These are phyloP conservation scores for Ustilago bromivora DNA, from an alignment of 1,284 basidiomycete genomes.

Conservation along the genomic window DNA sequence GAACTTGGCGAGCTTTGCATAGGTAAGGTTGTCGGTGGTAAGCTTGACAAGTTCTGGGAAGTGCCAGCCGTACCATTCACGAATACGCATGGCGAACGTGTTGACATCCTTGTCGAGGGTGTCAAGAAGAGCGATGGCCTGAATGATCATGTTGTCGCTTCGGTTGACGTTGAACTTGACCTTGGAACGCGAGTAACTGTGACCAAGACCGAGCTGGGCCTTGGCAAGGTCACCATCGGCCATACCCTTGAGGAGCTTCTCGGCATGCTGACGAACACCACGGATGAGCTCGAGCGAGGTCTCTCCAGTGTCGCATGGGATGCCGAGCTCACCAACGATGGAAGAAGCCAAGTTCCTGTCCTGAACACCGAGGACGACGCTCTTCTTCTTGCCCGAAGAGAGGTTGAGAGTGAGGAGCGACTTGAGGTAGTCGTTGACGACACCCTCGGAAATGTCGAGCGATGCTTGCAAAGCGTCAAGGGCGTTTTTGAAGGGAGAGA, in stretches of 20 bases:
- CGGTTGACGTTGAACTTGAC: constrained; percentile 98
- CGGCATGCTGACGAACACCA: constrained; percentile 90
- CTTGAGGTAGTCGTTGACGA: constrained; percentile 87
- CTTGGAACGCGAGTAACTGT: constrained; percentile 97
- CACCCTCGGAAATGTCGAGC: constrained; percentile 95
- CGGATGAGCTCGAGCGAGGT: constrained; percentile 88
- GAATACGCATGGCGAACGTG: constrained; percentile 96
- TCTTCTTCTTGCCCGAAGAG: constrained; percentile 81
- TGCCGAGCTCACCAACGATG: constrained; percentile 82
- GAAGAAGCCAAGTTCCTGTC: constrained; percentile 83
- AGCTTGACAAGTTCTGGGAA: constrained; percentile 97
- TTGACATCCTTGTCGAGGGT: constrained; percentile 99
- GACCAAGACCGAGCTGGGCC: constrained; percentile 90
- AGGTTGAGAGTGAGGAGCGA: constrained; percentile 90
- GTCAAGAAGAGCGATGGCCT: constrained; percentile 97
- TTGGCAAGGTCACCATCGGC: constrained; percentile 89
- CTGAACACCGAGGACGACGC: constrained; percentile 84
- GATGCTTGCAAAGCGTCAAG: constrained; percentile 96
- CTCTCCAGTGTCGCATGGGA: constrained; percentile 90
- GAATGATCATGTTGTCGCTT: constrained; percentile 99
- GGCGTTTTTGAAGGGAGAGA: constrained; percentile 93
- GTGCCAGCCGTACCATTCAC: constrained; percentile 99
- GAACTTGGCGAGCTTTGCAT: constrained; percentile 86
- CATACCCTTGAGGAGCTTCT: constrained; percentile 87
- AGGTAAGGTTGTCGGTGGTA: constrained; percentile 94